phyloP scores from a whole-genome alignment of 192 early-diverging fungal genomes.

The Coemansia sp. region DNA sequence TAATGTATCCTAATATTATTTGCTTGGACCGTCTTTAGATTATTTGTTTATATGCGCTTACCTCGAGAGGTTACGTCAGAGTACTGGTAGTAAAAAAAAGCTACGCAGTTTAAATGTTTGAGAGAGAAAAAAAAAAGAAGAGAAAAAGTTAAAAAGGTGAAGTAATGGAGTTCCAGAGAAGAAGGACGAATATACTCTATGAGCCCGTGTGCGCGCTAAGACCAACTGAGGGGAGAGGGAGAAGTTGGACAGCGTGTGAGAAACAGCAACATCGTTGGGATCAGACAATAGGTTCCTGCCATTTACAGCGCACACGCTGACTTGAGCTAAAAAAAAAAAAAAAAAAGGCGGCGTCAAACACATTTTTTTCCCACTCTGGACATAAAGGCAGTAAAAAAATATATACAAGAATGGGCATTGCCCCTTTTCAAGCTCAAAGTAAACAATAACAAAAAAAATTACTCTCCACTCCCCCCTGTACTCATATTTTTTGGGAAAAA shows the following conservation, averaged over 20 bases:
- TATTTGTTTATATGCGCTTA: background rate
- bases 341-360: background rate
- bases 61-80: background rate
- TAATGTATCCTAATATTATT: background rate
- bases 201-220: background rate
- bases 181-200: background rate
- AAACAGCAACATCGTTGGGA: background rate
- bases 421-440: background rate
- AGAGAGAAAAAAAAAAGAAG: constrained; percentile 6
- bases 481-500: background rate
- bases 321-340: background rate
- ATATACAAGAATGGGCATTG: background rate
- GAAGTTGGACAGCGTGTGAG: background rate
- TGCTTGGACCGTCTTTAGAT: background rate
- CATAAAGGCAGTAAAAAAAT: background rate
- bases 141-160: background rate
- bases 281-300: background rate
- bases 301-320: background rate
- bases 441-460: constrained; percentile 28
- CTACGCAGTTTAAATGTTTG: constrained; percentile 7
- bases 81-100: background rate
- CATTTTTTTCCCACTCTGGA: background rate
- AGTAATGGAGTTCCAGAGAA: background rate
- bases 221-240: background rate
- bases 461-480: background rate